Percentiles rank a stretch among this genome's conserved stretches.
phyloP scores from a whole-genome alignment of 176 grass and related monocot species.

The Carex cristatella region DNA sequence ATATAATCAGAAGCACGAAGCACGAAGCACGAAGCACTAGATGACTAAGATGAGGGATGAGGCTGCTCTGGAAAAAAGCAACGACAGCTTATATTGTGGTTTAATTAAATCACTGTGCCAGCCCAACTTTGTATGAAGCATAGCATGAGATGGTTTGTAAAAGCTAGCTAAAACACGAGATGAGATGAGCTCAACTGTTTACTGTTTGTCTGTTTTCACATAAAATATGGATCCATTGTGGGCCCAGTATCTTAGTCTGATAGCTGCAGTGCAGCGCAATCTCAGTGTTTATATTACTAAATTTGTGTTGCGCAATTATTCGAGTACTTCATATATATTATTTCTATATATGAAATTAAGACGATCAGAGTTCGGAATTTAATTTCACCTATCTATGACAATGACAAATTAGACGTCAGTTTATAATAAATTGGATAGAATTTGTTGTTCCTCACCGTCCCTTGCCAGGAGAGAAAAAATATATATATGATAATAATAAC shows the following conservation, averaged over 20 bases:
- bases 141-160: not conserved
- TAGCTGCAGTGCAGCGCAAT: not conserved
- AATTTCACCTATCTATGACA: not conserved
- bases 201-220: not conserved
- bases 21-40: not conserved
- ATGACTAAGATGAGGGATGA: not conserved
- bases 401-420: not conserved
- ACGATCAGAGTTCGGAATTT: not conserved
- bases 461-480: no score
- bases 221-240: not conserved
- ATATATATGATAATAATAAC: no score
- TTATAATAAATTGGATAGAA: not conserved
- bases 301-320: not conserved
- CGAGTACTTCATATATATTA: no score
- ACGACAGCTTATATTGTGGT: constrained; percentile 2
- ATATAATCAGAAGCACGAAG: not conserved
- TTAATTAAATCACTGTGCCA: not conserved
- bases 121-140: not conserved
- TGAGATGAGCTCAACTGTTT: constrained; percentile 2
- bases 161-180: not conserved
- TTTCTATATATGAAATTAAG: not conserved
- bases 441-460: not conserved
- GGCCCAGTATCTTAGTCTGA: not conserved
- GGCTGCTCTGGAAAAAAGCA: not conserved
- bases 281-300: not conserved